Evolutionary conservation across 805 yeast genomes (phyloP).

Genomic region (Candida corydali): DNA sequence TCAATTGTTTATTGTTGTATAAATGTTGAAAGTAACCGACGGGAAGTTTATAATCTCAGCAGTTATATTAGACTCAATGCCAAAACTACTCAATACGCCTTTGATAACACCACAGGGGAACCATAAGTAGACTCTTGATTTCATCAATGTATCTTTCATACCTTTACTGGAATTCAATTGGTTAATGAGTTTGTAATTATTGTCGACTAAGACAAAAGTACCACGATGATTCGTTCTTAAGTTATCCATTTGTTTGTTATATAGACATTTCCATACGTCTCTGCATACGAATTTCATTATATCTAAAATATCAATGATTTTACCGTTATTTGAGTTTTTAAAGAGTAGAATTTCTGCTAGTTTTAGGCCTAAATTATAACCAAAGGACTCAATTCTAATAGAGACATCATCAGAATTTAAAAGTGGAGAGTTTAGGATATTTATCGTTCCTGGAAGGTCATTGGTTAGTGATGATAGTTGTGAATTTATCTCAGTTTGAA

Average conservation of each 20-base stretch:
- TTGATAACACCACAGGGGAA: conserved; percentile 74
- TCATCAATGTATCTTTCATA: conserved; percentile 38
- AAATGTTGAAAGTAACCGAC: conserved; percentile 67
- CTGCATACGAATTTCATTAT: conserved; percentile 90
- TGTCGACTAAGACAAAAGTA: conserved; percentile 75
- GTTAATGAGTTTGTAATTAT: conserved; percentile 50
- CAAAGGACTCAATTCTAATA: conserved; percentile 63
- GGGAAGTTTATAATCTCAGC: conserved; percentile 66
- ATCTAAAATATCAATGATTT: conserved; percentile 61
- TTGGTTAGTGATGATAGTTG: conserved; percentile 25
- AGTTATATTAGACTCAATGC: conserved; percentile 58
- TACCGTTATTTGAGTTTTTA: conserved; percentile 25
- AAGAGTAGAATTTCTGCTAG: conserved; percentile 47
- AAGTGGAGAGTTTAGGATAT: conserved; percentile 30
- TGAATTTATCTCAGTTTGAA: conserved; percentile 22
- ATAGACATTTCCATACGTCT: conserved; percentile 82
- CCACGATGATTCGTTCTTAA: conserved; percentile 89
- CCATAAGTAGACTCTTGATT: conserved; percentile 52
- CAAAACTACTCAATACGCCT: conserved; percentile 68
- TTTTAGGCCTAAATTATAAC: conserved; percentile 64
- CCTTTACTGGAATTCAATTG: conserved; percentile 47
- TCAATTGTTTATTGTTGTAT: conserved; percentile 43
- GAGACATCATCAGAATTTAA: conserved; percentile 47
- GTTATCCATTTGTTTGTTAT: conserved; percentile 86
- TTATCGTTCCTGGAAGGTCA: conserved; percentile 42